Evolutionary conservation across 2,329 filamentous ascomycete genomes (phyloP), one percentile per base, ranked within the genome.

Genomic region (Hypoxylon sp.): DNA sequence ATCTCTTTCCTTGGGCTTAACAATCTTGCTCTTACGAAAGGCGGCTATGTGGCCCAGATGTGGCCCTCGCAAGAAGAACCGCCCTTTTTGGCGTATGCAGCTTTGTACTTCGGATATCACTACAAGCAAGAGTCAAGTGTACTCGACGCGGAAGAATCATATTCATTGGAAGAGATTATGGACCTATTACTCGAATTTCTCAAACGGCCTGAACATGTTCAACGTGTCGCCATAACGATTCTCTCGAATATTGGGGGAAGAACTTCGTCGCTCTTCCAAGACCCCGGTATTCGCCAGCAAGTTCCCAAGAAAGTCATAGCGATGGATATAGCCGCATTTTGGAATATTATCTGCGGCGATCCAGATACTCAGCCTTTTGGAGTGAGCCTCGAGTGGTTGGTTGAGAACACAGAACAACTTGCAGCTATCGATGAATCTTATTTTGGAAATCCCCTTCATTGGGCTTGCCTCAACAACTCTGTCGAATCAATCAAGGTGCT

Each of bases 391-490:
- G 47, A 66, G 7, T 69, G 66, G 66, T 19, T 69, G 13, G 19
- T 60, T 3, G 19, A 60, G 21, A 59, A 62, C 6, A 66, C 62
- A 3, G 31, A 55, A 2, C 13, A 46, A 4, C 11, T 27, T 17
- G n/a, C 27, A 13, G 44, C 57, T 35, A 13, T 19, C n/a, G 29
- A 62, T 27, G 47, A 37, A n/a, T 13, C 42, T 2, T 37, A 24
- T 8, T 66, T 69, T 31, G 66, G 66, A 19, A 69, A 69, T 31
- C 47, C 66, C 1, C 58, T 66, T 29, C 66, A 69, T 42, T 69
- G 66, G 66, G 62, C 66, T 42, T 62, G 52, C 11, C 51, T 69
- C 13, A 53, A 42, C 32, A 51, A 69, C 31, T 62, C 66, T 17
- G 44, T 60, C 2, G 58, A 69, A 7, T 69, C 66, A 17, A 60